Evolutionary conservation across 257 asterid species (phyloP).

Genomic region (Ilex asprella): DNA sequence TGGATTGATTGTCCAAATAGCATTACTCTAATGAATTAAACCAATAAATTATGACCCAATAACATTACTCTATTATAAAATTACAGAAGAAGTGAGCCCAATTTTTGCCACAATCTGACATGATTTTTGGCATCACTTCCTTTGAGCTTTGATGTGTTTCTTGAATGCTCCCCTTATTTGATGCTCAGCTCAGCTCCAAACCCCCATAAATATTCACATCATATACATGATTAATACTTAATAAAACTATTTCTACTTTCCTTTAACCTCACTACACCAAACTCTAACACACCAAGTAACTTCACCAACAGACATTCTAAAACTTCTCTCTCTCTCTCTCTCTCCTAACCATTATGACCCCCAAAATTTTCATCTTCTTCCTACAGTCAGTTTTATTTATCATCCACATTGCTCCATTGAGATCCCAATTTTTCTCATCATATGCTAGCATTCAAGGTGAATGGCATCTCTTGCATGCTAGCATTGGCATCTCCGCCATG

Average conservation of each 20-base stretch:
- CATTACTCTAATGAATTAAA: too few species aligned
- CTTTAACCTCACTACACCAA: background rate
- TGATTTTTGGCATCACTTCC: too few species aligned
- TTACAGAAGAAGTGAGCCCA: too few species aligned
- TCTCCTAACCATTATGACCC: background rate
- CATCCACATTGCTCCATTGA: background rate
- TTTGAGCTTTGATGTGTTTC: too few species aligned
- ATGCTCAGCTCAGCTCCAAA: too few species aligned
- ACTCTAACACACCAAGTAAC: background rate
- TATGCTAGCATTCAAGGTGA: background rate
- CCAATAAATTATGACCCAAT: too few species aligned
- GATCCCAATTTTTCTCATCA: background rate
- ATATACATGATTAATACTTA: too few species aligned
- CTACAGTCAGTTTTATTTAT: background rate
- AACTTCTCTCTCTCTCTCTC: background rate
- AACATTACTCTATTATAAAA: too few species aligned
- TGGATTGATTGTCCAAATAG: too few species aligned
- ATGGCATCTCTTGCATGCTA: background rate
- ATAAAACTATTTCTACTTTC: background rate
- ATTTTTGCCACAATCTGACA: too few species aligned
- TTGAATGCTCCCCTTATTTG: too few species aligned
- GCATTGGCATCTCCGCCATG: constrained; percentile 74
- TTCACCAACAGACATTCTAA: background rate
- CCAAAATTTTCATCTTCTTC: background rate
- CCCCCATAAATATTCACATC: too few species aligned